Percentiles rank a stretch among this genome's conserved stretches.
phyloP scores from a whole-genome alignment of 2,329 filamentous ascomycete species.

The Clonostachys solani region DNA sequence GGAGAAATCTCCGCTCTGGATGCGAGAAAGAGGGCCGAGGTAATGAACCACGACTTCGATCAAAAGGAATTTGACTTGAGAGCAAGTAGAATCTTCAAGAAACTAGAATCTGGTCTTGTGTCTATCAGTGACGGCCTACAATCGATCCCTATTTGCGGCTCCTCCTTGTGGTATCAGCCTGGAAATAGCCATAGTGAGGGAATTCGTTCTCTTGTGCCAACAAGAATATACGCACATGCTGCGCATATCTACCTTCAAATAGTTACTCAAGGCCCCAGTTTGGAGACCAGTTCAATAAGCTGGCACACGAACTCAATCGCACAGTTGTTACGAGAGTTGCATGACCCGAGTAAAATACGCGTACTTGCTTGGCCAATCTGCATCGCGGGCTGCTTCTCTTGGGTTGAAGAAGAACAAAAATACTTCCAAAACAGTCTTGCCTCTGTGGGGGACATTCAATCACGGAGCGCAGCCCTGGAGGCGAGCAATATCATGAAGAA shows the following conservation, averaged over 20 bases:
- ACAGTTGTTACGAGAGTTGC: background rate
- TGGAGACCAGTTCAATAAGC: too few species aligned
- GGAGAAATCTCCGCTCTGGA: background rate
- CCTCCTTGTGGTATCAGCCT: too few species aligned
- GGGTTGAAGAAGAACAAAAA: too few species aligned
- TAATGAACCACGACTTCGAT: background rate
- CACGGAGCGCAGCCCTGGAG: slow-evolving; percentile 9
- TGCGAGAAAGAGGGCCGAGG: background rate
- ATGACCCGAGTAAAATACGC: background rate
- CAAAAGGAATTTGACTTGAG: background rate
- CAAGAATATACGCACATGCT: background rate
- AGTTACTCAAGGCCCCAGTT: background rate
- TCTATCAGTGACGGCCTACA: background rate
- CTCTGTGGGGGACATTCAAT: too few species aligned
- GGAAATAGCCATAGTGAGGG: too few species aligned
- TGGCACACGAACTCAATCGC: background rate
- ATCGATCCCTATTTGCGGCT: background rate
- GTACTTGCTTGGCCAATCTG: background rate
- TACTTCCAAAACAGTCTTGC: too few species aligned
- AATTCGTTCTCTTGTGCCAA: background rate
- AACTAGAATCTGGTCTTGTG: background rate
- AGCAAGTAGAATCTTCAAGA: background rate
- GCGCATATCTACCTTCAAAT: background rate
- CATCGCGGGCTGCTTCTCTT: background rate
- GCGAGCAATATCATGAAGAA: slow-evolving; percentile 39